phyloP scores from a whole-genome alignment of 2,329 filamentous ascomycete species.

The Alternaria infectoria region DNA sequence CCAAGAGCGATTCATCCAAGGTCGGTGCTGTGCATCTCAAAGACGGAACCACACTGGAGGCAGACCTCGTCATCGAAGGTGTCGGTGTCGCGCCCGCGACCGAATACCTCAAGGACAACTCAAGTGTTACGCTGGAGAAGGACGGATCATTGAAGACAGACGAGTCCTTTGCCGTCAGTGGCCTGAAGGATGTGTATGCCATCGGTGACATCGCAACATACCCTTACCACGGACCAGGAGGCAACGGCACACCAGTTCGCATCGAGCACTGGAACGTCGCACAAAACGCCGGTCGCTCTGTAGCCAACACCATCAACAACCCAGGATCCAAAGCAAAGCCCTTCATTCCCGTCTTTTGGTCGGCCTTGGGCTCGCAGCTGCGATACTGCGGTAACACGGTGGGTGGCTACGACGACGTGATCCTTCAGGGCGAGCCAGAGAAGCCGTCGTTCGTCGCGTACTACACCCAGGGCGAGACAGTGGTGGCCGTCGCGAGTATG shows the following conservation, averaged over 20 bases:
- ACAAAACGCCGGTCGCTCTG: conserved; percentile 85
- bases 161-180: conserved; percentile 76
- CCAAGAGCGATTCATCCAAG: conserved; percentile 67
- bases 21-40: conserved; percentile 85
- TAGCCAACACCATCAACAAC: conserved; percentile 77
- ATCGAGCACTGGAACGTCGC: conserved; percentile 99
- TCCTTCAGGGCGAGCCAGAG: conserved; percentile 74
- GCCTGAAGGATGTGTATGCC: conserved; percentile 84
- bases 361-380: conserved; percentile 84
- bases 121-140: conserved; percentile 71
- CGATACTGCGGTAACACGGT: conserved; percentile 90
- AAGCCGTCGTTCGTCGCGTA: conserved; percentile 86
- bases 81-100: conserved; percentile 89
- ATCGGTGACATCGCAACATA: conserved; percentile 95
- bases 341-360: conserved; percentile 98
- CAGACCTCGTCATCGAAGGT: conserved; percentile 89
- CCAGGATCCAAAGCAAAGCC: conserved; percentile 66
- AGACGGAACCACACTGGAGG: conserved; percentile 82
- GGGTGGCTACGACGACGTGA: conserved; percentile 83
- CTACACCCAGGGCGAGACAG: conserved; percentile 83
- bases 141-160: conserved; percentile 88
- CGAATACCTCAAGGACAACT: conserved; percentile 77
- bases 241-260: conserved; percentile 73
- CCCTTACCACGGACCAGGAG: conserved; percentile 89
- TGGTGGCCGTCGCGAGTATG: conserved; percentile 92